Evolutionary conservation across 495 filamentous ascomycete species (phyloP).

Genomic region (Bacidia gigantensis): DNA sequence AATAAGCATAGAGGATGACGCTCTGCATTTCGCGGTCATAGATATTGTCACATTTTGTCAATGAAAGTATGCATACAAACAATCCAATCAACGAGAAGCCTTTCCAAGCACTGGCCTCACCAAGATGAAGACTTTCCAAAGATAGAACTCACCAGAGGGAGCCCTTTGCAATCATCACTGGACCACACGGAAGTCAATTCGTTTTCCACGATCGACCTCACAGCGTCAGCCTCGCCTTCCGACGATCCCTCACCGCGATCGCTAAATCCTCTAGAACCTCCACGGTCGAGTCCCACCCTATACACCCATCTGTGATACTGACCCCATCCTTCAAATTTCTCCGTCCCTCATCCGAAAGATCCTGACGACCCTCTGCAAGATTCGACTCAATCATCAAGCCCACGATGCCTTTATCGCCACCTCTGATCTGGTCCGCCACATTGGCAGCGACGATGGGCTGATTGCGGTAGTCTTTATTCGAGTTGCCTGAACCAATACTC

Average conservation of each 20-base stretch:
- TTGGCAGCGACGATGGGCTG: slow-evolving; percentile 82
- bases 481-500: slow-evolving; percentile 47
- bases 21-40: no score
- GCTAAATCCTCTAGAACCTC: slow-evolving; percentile 63
- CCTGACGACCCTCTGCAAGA: slow-evolving; percentile 86
- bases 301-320: slow-evolving; percentile 95
- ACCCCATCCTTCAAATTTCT: slow-evolving; percentile 81
- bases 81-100: no score
- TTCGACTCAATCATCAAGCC: slow-evolving; percentile 98
- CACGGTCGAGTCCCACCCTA: slow-evolving; percentile 84
- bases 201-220: no score
- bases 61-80: no score
- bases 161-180: no score
- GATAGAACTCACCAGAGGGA: no score
- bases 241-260: slow-evolving; percentile 54
- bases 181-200: no score
- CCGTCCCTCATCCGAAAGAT: slow-evolving; percentile 79
- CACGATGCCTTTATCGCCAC: slow-evolving; percentile 78
- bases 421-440: slow-evolving; percentile 68
- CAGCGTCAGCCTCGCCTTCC: no score
- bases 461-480: slow-evolving; percentile 87
- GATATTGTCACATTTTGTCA: no score
- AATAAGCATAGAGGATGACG: no score
- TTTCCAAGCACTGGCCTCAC: no score
- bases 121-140: no score